phyloP scores from a whole-genome alignment of 345 rosid genomes.

The Eucalyptus curtisii region DNA sequence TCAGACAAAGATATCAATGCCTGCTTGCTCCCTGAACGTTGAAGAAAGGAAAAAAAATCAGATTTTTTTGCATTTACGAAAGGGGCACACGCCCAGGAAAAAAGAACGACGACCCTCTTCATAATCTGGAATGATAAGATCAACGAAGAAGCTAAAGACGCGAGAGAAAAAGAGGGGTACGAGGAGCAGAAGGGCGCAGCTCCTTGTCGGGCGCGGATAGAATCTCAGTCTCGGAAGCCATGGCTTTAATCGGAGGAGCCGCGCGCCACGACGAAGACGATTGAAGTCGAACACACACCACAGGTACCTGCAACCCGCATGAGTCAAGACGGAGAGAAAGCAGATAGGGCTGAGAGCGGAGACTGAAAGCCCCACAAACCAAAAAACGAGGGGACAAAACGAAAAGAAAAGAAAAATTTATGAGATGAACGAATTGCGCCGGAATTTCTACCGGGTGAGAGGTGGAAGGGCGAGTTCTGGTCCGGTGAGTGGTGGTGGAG shows the following conservation, averaged over 20 bases:
- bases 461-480: not conserved
- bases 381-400: not conserved
- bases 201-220: not conserved
- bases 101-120: no score
- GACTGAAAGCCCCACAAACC: not conserved
- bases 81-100: not conserved
- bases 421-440: not conserved
- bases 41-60: not conserved
- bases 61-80: not conserved
- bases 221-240: not conserved
- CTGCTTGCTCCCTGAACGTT: constrained; percentile 49
- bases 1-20: constrained; percentile 84
- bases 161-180: not conserved
- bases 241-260: not conserved
- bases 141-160: not conserved
- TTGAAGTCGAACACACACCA: not conserved
- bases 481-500: not conserved
- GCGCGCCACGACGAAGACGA: not conserved
- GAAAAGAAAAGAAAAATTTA: not conserved
- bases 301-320: not conserved
- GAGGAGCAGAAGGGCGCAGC: not conserved
- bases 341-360: not conserved
- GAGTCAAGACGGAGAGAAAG: not conserved
- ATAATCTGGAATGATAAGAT: not conserved
- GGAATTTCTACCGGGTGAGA: not conserved